A percentile compares a stretch with the other conserved stretches of the same genome.
phyloP scores from a whole-genome alignment of 768 basidiomycete species.

The Phaffia tasmanica region DNA sequence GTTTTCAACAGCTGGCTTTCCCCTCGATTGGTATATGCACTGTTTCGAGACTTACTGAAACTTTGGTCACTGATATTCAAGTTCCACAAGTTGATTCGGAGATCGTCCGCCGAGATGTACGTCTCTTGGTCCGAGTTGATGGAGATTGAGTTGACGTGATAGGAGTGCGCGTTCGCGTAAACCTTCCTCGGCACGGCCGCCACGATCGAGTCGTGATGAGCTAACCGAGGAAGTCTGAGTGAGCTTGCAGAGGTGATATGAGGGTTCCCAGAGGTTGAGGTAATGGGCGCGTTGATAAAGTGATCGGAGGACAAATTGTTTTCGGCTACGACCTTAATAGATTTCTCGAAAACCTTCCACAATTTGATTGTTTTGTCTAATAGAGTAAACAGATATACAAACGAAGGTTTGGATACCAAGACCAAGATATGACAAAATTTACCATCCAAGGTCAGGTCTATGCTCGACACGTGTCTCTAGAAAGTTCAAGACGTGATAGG shows the following conservation, averaged over 20 bases:
- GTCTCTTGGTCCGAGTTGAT: slow-evolving; percentile 99
- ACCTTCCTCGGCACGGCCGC: slow-evolving; percentile 98
- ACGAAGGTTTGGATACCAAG: not conserved
- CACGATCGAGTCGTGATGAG: slow-evolving; percentile 92
- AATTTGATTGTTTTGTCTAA: slow-evolving; percentile 99
- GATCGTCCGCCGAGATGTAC: slow-evolving; percentile 97
- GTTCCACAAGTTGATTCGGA: slow-evolving; percentile 97
- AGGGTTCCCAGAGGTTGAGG: slow-evolving; percentile 28
- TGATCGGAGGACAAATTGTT: slow-evolving; percentile 57
- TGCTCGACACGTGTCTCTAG: not conserved
- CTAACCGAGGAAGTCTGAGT: slow-evolving; percentile 79
- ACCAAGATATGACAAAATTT: not conserved
- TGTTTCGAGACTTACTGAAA: slow-evolving; percentile 64
- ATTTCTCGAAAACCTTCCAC: slow-evolving; percentile 99
- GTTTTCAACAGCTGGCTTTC: not conserved
- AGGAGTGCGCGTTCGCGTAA: slow-evolving; percentile 97
- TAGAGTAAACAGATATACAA: not conserved
- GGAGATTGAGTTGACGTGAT: slow-evolving; percentile 99
- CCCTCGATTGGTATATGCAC: not conserved
- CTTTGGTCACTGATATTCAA: slow-evolving; percentile 96
- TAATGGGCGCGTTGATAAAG: slow-evolving; percentile 46
- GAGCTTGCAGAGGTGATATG: slow-evolving; percentile 7
- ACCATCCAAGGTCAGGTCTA: not conserved
- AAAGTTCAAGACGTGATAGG: not conserved
- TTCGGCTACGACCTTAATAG: slow-evolving; percentile 86